Percentiles rank a stretch among this genome's conserved stretches.
Evolutionary conservation across 2,329 filamentous ascomycete genomes (phyloP).

Genomic region (Aaosphaeria pasadenensis): DNA sequence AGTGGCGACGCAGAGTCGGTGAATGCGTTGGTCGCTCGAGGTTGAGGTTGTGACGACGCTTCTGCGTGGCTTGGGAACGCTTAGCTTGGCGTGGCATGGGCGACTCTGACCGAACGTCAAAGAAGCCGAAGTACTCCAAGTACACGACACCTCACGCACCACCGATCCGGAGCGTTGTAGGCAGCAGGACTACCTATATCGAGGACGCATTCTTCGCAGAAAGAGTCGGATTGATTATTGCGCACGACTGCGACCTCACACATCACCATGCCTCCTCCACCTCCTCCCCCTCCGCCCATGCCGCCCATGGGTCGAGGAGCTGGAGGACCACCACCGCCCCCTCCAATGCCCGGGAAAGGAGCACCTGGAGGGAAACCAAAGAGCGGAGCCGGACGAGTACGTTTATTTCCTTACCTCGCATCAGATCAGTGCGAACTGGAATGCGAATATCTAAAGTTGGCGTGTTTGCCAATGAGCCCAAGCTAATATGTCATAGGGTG

Average conservation of each 20-base stretch:
- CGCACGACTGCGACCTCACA: not conserved
- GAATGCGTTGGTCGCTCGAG: slow-evolving; percentile 1
- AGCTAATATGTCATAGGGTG: slow-evolving; percentile 59
- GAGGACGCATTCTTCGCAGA: not conserved
- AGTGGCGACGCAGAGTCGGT: slow-evolving; percentile 3
- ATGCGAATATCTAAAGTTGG: not conserved
- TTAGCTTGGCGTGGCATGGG: slow-evolving; percentile 1
- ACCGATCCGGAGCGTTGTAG: slow-evolving; percentile 5
- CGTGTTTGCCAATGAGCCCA: slow-evolving; percentile 2
- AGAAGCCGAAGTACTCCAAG: slow-evolving; percentile 1
- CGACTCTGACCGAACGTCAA: slow-evolving; percentile 5
- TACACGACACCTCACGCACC: slow-evolving; percentile 6
- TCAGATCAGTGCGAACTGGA: slow-evolving; percentile 1
- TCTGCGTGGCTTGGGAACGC: slow-evolving; percentile 3
- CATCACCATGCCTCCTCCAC: slow-evolving; percentile 28
- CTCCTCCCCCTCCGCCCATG: slow-evolving; percentile 37
- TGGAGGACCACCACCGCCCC: slow-evolving; percentile 35
- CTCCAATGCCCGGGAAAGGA: slow-evolving; percentile 34
- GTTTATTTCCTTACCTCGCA: slow-evolving; percentile 6
- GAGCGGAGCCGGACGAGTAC: slow-evolving; percentile 34
- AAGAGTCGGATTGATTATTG: slow-evolving; percentile 1
- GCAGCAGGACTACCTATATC: slow-evolving; percentile 3
- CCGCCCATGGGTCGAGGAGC: slow-evolving; percentile 36
- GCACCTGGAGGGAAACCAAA: slow-evolving; percentile 28
- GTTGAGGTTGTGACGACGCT: slow-evolving; percentile 4